Percentiles rank a stretch among this genome's conserved stretches.
Conservation (phyloP, 805 yeast genomes). For the Ogataea paraovalis region DNA sequence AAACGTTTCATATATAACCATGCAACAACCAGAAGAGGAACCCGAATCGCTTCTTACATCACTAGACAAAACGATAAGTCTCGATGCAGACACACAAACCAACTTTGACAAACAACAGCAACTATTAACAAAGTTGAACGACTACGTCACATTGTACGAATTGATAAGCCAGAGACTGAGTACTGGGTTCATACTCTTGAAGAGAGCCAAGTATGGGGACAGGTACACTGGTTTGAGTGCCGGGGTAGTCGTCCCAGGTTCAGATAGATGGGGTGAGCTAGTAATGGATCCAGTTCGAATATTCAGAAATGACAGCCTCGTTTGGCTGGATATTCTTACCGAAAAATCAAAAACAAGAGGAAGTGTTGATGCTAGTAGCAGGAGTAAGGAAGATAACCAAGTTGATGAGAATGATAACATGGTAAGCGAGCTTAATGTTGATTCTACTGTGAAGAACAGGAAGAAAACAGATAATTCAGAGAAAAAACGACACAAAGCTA, state of each 20-base stretch:
- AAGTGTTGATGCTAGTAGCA: too few relatives aligned
- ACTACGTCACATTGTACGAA: not conserved
- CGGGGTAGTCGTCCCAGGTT: not conserved
- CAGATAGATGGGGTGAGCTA: not conserved
- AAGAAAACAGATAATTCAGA: not conserved
- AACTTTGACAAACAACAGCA: conserved; percentile 1
- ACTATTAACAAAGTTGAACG: not conserved
- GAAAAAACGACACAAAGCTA: not conserved
- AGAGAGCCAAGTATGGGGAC: not conserved
- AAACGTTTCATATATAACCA: too few relatives aligned
- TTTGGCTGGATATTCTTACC: not conserved
- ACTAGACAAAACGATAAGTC: not conserved
- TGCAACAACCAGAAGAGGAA: not conserved
- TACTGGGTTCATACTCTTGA: not conserved
- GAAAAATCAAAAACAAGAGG: not conserved
- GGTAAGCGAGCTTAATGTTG: too few relatives aligned
- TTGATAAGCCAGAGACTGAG: not conserved
- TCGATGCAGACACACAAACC: not conserved
- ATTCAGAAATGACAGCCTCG: not conserved
- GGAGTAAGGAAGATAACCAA: too few relatives aligned
- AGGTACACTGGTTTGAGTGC: not conserved
- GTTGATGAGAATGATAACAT: not conserved
- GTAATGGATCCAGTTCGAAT: not conserved
- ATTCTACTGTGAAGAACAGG: not conserved
- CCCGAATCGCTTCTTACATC: not conserved